Percentiles rank a stretch among this genome's conserved stretches.
phyloP scores from a whole-genome alignment of 345 rosid species.

The Bruguiera gymnorhiza region DNA sequence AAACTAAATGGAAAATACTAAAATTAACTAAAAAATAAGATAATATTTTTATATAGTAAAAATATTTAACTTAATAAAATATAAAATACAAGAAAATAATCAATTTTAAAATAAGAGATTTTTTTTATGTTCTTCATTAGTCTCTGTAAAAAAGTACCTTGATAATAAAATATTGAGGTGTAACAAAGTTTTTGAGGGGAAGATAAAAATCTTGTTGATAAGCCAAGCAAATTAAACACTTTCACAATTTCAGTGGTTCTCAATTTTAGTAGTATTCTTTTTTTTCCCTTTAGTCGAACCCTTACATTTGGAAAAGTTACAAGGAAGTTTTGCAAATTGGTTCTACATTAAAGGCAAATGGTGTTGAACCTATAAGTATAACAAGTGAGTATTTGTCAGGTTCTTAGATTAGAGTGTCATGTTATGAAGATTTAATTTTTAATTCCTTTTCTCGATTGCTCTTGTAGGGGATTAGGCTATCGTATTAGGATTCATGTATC shows the following conservation, averaged over 20 bases:
- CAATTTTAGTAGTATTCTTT: background rate
- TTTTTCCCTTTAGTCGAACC: constrained; percentile 47
- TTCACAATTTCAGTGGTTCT: background rate
- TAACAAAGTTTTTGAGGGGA: constrained; percentile 56
- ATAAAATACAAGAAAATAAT: no score
- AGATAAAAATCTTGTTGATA: constrained; percentile 41
- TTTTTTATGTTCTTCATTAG: background rate
- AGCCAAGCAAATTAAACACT: no score
- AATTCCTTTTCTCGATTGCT: no score
- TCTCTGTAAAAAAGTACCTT: constrained; percentile 56
- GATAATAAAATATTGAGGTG: constrained; percentile 84
- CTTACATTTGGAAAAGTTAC: constrained; percentile 83
- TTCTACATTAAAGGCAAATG: constrained; percentile 69
- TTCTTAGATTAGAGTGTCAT: background rate
- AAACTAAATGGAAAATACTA: no score
- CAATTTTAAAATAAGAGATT: no score
- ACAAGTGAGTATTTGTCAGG: background rate
- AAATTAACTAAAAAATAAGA: no score
- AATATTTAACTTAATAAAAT: no score
- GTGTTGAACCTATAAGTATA: constrained; percentile 74
- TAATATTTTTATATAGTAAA: no score
- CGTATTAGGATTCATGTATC: no score
- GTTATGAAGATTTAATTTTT: no score
- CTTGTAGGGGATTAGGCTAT: no score
- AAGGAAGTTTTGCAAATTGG: constrained; percentile 77